Base-by-base conservation (phyloP, 768 basidiomycete species). In the Russula ochroleuca region DNA sequence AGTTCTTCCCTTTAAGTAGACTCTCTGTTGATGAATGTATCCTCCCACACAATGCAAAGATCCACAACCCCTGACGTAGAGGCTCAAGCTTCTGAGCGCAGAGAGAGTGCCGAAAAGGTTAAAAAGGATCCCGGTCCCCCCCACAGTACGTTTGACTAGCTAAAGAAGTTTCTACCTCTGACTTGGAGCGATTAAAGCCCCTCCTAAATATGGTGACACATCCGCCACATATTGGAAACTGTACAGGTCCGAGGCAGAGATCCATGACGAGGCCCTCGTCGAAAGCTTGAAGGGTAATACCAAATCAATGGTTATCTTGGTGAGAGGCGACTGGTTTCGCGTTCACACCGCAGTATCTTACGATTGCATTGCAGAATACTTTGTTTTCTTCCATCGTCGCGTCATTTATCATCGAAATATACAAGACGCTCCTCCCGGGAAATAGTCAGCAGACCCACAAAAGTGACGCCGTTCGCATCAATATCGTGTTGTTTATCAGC, bases 141-240 rank as follows among this genome's bases (percentile, higher is more conserved):
- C 28, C 28, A 87, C 47, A 97, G 97, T 70, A 80, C 85, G 4
- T 74, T 93, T 23, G 77, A 14, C 15, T 40, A 1, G 40, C 15
- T 6, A 40, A 40, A 6, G n/a, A 40, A 8, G 15, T 38, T 14
- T 13, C 40, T 17, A 14, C 25, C 21, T 40, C 38, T 57, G 11
- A 62, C 49, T 50, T 3, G 2, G 48, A 14, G 31, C 4, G 28
- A 43, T 28, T 7, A 19, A 57, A 62, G 61, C n/a, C 11, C n/a
- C 48, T 8, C 40, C 40, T 17, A 40, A 57, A 35, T 50, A 62
- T 43, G 55, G 55, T 9, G 61, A 62, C n/a, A 62, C 61, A 13
- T 62, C 61, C 8, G 37, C 61, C 31, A 50, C 53, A 62, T 62
- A 67, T 19, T 68, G 68, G 67, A 57, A 59, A 17, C 19, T 59